These are phyloP conservation scores for Scheffersomyces parashehatae DNA, from an alignment of 1,139 yeast genomes.

Conservation along the genomic window DNA sequence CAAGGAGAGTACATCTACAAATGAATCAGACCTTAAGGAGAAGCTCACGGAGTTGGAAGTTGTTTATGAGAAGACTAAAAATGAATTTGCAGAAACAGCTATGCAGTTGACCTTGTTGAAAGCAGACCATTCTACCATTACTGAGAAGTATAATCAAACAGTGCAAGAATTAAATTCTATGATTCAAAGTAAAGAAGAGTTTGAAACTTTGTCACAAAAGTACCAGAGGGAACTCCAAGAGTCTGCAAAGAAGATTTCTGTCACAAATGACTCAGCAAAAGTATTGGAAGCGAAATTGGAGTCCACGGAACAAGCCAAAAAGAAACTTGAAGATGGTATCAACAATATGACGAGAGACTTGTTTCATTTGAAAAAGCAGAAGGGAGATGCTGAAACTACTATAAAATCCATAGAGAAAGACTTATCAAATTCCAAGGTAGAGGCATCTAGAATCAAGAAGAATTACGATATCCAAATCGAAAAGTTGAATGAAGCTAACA, in stretches of 20 bases:
- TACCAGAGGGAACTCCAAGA: conserved; percentile 32
- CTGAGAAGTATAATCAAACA: conserved; percentile 4
- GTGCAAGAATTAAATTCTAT: conserved; percentile 10
- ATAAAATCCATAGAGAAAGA: conserved; percentile 45
- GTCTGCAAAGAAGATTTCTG: conserved; percentile 21
- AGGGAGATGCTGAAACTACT: conserved; percentile 51
- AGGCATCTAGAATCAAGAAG: conserved; percentile 10
- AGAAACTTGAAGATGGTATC: conserved; percentile 81
- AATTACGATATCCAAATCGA: conserved; percentile 26
- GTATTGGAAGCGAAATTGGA: conserved; percentile 28
- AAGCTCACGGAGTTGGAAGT: conserved; percentile 35
- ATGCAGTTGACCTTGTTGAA: conserved; percentile 15
- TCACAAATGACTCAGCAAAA: conserved; percentile 22
- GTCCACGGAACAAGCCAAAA: conserved; percentile 46
- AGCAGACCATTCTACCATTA: conserved; percentile 7
- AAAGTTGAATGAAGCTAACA: conserved; percentile 22
- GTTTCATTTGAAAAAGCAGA: conserved; percentile 62
- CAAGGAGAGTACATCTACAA: conserved; percentile 23
- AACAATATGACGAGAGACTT: conserved; percentile 89
- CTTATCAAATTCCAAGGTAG: conserved; percentile 13
- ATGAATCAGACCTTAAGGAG: conserved; percentile 21
- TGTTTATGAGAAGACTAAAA: conserved; percentile 34
- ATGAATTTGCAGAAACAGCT: conserved; percentile 24
- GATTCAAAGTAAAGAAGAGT: conserved; percentile 10
- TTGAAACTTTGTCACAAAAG: conserved; percentile 30